These are phyloP conservation scores for Draba incana DNA, from an alignment of 345 rosid genomes.

Conservation along the genomic window DNA sequence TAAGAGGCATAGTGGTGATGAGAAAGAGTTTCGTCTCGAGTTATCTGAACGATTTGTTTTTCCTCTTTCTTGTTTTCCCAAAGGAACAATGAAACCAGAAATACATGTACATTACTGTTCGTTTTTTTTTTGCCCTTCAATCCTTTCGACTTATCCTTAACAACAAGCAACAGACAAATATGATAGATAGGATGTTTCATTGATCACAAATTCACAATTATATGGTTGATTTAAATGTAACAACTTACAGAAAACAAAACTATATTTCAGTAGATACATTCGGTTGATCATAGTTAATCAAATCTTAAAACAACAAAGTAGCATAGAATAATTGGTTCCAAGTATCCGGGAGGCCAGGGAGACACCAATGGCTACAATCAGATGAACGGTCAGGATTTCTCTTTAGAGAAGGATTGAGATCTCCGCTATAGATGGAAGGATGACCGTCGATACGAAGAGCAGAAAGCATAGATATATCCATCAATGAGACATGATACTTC, in stretches of 20 bases:
- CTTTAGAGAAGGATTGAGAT: slow-evolving; percentile 61
- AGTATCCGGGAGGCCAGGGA: slow-evolving; percentile 95
- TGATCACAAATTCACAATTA: slow-evolving; percentile 37
- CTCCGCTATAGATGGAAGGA: slow-evolving; percentile 93
- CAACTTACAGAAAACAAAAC: slow-evolving; percentile 24
- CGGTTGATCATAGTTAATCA: slow-evolving; percentile 20
- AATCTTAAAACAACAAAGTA: slow-evolving; percentile 53
- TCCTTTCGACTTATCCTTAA: not conserved
- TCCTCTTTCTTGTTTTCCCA: no score
- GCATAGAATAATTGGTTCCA: slow-evolving; percentile 87
- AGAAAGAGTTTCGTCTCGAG: no score
- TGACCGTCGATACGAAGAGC: slow-evolving; percentile 86
- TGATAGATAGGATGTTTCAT: not conserved
- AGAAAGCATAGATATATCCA: slow-evolving; percentile 89
- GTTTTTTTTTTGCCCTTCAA: not conserved
- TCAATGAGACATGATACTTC: slow-evolving; percentile 56
- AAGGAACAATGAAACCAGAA: no score
- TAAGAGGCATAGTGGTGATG: no score
- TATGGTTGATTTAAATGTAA: slow-evolving; percentile 6
- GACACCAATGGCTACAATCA: slow-evolving; percentile 99
- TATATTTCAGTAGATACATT: slow-evolving; percentile 35
- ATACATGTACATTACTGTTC: no score
- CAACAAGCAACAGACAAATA: not conserved
- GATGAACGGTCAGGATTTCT: slow-evolving; percentile 73
- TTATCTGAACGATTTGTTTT: no score